phyloP scores from a whole-genome alignment of 2,329 filamentous ascomycete genomes.

The Hypoxylon sp. region DNA sequence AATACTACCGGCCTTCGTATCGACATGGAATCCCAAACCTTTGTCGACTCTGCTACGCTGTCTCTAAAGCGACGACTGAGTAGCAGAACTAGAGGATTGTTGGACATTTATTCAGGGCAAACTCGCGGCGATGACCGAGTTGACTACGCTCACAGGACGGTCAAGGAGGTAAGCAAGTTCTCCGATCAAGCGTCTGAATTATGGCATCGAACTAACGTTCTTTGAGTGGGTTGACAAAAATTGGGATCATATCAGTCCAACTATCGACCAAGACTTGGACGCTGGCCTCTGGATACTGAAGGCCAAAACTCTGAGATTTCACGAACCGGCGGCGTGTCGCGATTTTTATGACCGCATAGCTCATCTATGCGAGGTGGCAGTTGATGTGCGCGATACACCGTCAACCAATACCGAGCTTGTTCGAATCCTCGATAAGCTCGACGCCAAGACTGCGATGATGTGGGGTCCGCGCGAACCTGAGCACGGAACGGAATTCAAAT shows the following conservation, averaged over 20 bases:
- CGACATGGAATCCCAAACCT: not conserved
- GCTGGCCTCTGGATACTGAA: not conserved
- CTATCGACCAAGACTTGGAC: not conserved
- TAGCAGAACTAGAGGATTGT: conserved; percentile 22
- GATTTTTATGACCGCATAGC: not conserved
- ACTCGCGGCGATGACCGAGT: not conserved
- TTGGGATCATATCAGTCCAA: not conserved
- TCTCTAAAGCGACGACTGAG: conserved; percentile 9
- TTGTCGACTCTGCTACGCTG: not conserved
- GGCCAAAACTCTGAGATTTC: not conserved
- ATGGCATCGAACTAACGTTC: too few relatives aligned
- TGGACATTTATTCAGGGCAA: conserved; percentile 2
- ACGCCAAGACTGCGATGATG: not conserved
- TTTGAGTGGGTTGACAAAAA: conserved; percentile 17
- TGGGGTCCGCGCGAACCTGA: not conserved
- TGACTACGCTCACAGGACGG: conserved; percentile 27
- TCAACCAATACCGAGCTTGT: not conserved
- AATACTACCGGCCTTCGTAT: not conserved
- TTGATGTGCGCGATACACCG: not conserved
- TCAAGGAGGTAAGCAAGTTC: conserved; percentile 3
- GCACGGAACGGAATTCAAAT: not conserved
- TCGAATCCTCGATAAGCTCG: not conserved
- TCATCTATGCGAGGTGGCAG: not conserved
- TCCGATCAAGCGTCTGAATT: not conserved
- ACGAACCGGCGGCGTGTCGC: not conserved